phyloP scores from a whole-genome alignment of 495 filamentous ascomycete species.

The Hypoxylon fragiforme region DNA sequence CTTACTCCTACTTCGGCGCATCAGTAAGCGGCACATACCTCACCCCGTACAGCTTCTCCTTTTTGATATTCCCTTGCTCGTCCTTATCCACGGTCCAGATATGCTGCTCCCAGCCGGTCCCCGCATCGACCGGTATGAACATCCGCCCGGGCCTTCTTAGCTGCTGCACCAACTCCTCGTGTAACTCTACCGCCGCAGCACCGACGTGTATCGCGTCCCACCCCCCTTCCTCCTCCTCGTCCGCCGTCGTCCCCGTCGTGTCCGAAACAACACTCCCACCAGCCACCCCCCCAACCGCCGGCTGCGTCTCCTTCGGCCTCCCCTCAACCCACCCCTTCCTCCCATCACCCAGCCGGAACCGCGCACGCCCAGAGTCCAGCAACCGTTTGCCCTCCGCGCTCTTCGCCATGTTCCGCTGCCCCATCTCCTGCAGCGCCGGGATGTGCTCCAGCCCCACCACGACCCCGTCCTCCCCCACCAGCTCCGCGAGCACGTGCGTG shows the following conservation, averaged over 20 bases:
- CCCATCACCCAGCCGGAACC: conserved; percentile 82
- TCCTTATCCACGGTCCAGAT: conserved; percentile 93
- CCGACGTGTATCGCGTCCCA: conserved; percentile 97
- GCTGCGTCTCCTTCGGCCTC: conserved; percentile 35
- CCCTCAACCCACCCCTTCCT: conserved; percentile 67
- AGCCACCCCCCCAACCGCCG: conserved; percentile 25
- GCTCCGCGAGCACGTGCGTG: conserved; percentile 83
- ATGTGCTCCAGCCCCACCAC: conserved; percentile 94
- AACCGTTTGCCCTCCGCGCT: conserved; percentile 64
- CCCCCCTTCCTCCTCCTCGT: conserved; percentile 45
- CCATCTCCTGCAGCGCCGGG: conserved; percentile 70
- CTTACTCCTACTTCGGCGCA: conserved; percentile 52
- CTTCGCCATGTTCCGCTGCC: conserved; percentile 73
- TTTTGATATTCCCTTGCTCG: conserved; percentile 70
- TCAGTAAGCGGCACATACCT: conserved; percentile 95
- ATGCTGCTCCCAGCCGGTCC: conserved; percentile 59
- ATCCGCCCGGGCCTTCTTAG: conserved; percentile 75
- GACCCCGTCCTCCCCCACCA: conserved; percentile 64
- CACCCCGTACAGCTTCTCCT: conserved; percentile 78
- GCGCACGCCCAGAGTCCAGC: conserved; percentile 62
- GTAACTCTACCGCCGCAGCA: conserved; percentile 76
- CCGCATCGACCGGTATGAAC: conserved; percentile 84
- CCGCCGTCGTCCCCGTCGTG: conserved; percentile 38
- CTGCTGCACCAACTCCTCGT: conserved; percentile 74
- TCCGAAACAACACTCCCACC: too few species aligned